phyloP scores from a whole-genome alignment of 1,284 basidiomycete genomes.

The Apiotrichum gracile region DNA sequence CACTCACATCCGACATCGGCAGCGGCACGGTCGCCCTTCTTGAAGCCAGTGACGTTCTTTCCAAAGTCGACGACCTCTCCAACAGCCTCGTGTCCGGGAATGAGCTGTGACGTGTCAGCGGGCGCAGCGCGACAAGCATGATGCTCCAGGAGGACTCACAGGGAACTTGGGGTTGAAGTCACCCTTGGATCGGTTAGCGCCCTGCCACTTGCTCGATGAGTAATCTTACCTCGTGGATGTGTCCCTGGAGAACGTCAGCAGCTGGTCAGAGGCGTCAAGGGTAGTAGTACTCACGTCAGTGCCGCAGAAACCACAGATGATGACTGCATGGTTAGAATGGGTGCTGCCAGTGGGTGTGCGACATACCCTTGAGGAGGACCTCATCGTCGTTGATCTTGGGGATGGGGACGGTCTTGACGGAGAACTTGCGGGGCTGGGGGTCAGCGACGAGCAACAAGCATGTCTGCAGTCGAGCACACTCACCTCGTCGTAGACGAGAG shows the following conservation, averaged over 20 bases:
- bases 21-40: conserved; percentile 69
- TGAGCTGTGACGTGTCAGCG: conserved; percentile 53
- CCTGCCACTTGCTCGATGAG: neutral
- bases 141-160: too few species aligned
- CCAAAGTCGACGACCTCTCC: conserved; percentile 64
- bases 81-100: conserved; percentile 76
- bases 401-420: conserved; percentile 58
- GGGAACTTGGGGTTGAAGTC: conserved; percentile 74
- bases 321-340: conserved; percentile 25
- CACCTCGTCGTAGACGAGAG: conserved; percentile 39
- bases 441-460: neutral
- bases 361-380: conserved; percentile 62
- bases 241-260: conserved; percentile 37
- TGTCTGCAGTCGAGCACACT: conserved; percentile 8
- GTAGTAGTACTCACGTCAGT: conserved; percentile 53
- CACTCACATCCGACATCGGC: conserved; percentile 56
- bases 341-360: neutral
- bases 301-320: conserved; percentile 60
- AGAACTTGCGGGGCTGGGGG: conserved; percentile 57
- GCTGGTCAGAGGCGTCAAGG: neutral
- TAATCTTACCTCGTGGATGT: conserved; percentile 56
- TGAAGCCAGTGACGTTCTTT: conserved; percentile 60
- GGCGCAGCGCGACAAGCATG: too few species aligned
- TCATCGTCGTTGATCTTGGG: conserved; percentile 60
- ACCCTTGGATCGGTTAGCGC: conserved; percentile 41